These are phyloP conservation scores for Verticillium nubilum DNA, from an alignment of 2,329 filamentous ascomycete genomes.

Conservation along the genomic window DNA sequence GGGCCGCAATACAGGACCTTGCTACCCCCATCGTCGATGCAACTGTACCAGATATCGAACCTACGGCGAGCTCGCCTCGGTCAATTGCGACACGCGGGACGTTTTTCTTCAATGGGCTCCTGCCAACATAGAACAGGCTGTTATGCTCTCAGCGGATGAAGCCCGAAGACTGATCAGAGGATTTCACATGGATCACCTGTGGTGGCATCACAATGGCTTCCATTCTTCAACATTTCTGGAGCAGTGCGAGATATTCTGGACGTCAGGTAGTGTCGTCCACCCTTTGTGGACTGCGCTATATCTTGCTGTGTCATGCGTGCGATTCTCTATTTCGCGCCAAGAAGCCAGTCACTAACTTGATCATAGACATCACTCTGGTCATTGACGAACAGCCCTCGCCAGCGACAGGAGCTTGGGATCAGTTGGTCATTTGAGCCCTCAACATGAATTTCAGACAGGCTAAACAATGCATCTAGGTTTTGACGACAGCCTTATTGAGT, in stretches of 20 bases:
- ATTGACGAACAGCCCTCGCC: conserved; percentile 14
- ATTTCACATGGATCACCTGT: conserved; percentile 17
- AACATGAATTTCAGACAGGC: background rate
- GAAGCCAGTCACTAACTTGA: background rate
- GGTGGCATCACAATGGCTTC: conserved; percentile 22
- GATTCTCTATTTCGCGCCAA: background rate
- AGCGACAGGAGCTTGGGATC: background rate
- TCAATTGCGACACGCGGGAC: conserved; percentile 15
- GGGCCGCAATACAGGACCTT: conserved; percentile 26
- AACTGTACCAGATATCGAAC: conserved; percentile 18
- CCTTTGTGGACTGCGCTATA: conserved; percentile 21
- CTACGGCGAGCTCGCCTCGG: conserved; percentile 16
- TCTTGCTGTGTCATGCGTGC: conserved; percentile 15
- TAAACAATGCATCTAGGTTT: background rate
- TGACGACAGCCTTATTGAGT: conserved; percentile 8
- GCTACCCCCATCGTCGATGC: conserved; percentile 26
- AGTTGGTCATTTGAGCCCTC: background rate
- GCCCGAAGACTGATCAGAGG: conserved; percentile 14
- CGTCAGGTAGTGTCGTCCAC: conserved; percentile 14
- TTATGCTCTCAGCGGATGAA: conserved; percentile 6
- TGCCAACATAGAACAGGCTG: background rate
- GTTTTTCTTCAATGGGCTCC: background rate
- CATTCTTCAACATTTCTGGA: conserved; percentile 17
- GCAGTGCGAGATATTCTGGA: conserved; percentile 18
- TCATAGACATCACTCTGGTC: conserved; percentile 11